Base-by-base conservation (phyloP, 192 early-diverging fungal genomes). In the Entomortierella parvispora region DNA sequence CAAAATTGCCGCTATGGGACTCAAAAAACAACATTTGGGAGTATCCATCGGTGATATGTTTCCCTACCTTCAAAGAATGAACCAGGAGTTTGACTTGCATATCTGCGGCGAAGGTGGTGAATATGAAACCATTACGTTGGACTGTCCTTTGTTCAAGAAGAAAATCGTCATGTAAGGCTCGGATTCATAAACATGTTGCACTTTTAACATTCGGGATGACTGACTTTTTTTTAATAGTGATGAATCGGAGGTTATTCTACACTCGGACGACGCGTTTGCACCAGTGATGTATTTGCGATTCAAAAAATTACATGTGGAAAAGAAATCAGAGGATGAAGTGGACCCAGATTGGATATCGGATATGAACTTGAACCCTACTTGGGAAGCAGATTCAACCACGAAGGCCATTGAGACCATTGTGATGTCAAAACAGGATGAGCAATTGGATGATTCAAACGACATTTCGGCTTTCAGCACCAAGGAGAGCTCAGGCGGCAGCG, bases 91-190 rank as follows among this genome's bases (percentile, higher is more conserved):
- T 64, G 94, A 91, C 29, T 60, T 93, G 29, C 92, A 99, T 79
- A 85, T 95, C 6, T 97, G 96, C 65, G 97, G 97, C 33, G 97
- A 99, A 81, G 97, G 97, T 58, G 97, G 97, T 28, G 97, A 99
- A 82, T 99, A 92, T 69, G 97, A 99, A 68, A 93, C 96, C 5
- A 86, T 98, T 55, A 95, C 94, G 0, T 69, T 97, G 40, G 96
- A 99, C 65, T 95, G 92, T 62, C 97, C 97, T 3, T 63, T 99
- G 28, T 99, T 96, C 69, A 90, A 90, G 48, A 91, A 88, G 54
- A 85, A 92, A 10, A 91, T 99, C 60, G 84, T 93, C 4, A 58
- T 96, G 93, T 92, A 82, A 85, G 89, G 69, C 26, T 46, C 0
- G 37, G 26, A 28, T 7, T 14, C 10, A 8, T 28, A 23, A 53